Percentiles rank a stretch among this genome's conserved stretches.
phyloP scores from a whole-genome alignment of 2,329 filamentous ascomycete genomes.

The Pseudogymnoascus sp. region DNA sequence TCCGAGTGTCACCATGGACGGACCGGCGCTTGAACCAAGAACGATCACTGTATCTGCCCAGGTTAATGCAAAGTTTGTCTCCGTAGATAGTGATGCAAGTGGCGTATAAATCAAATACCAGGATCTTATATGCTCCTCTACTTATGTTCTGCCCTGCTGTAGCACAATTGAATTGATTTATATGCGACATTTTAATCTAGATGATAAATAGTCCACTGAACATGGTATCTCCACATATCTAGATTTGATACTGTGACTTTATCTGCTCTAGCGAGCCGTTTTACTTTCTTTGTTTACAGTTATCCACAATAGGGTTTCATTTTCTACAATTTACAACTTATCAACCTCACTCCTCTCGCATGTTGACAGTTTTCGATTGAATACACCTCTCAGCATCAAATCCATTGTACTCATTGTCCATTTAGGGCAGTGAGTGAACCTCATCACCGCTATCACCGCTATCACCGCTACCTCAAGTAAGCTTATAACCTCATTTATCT shows the following conservation, averaged over 20 bases:
- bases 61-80: constrained; percentile 18
- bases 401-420: not conserved
- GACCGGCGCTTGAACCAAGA: constrained; percentile 16
- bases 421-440: not conserved
- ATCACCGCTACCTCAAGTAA: not conserved
- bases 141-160: not conserved
- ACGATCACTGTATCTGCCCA: constrained; percentile 17
- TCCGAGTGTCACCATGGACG: not conserved
- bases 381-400: not conserved
- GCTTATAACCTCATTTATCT: not conserved
- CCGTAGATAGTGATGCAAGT: not conserved
- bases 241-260: not conserved
- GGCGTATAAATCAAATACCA: not conserved
- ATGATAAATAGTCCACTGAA: not conserved
- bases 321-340: not conserved
- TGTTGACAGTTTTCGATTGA: not conserved
- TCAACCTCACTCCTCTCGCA: not conserved
- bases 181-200: not conserved
- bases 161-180: no score
- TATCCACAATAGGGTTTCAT: not conserved
- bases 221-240: not conserved
- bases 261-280: not conserved
- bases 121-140: not conserved
- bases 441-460: not conserved
- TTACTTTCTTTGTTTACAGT: not conserved